A percentile compares a stretch with the other conserved stretches of the same genome.
Evolutionary conservation across 2,329 filamentous ascomycete genomes (phyloP).

Genomic region (Plenodomus biglobosus): DNA sequence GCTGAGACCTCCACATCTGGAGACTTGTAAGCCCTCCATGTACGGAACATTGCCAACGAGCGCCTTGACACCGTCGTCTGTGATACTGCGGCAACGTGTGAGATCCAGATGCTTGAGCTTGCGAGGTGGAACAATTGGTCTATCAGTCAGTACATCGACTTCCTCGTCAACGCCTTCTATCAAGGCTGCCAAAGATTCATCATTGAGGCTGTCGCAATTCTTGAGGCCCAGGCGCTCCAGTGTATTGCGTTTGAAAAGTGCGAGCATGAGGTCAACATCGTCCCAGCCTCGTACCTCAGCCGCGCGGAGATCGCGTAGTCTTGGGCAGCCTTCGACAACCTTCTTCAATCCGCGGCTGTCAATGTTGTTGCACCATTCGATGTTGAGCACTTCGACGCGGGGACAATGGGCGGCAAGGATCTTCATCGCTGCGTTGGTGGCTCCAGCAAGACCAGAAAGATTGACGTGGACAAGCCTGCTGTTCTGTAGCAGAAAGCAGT

Average conservation of each 20-base stretch:
- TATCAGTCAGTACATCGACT: constrained; percentile 76
- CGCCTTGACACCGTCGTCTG: constrained; percentile 68
- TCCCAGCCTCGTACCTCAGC: constrained; percentile 82
- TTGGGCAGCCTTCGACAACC: constrained; percentile 71
- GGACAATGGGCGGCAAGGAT: constrained; percentile 81
- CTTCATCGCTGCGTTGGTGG: constrained; percentile 82
- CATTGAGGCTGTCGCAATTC: constrained; percentile 76
- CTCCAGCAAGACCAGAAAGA: constrained; percentile 75
- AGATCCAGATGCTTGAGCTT: constrained; percentile 82
- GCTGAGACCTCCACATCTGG: constrained; percentile 72
- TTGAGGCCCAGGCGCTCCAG: constrained; percentile 81
- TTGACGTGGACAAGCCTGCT: constrained; percentile 79
- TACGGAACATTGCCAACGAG: constrained; percentile 75
- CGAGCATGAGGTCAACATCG: constrained; percentile 68
- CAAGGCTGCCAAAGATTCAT: constrained; percentile 71
- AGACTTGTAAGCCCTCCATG: constrained; percentile 80
- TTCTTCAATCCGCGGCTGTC: constrained; percentile 73
- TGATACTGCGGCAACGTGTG: constrained; percentile 74
- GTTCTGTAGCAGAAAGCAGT: constrained; percentile 80
- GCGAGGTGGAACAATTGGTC: constrained; percentile 73
- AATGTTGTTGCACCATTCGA: constrained; percentile 91
- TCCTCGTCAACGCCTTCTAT: constrained; percentile 75
- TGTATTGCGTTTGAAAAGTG: constrained; percentile 77
- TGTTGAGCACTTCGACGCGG: constrained; percentile 79
- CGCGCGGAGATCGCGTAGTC: constrained; percentile 76